phyloP scores from a whole-genome alignment of 768 basidiomycete species.

The Ramaria sp. region DNA sequence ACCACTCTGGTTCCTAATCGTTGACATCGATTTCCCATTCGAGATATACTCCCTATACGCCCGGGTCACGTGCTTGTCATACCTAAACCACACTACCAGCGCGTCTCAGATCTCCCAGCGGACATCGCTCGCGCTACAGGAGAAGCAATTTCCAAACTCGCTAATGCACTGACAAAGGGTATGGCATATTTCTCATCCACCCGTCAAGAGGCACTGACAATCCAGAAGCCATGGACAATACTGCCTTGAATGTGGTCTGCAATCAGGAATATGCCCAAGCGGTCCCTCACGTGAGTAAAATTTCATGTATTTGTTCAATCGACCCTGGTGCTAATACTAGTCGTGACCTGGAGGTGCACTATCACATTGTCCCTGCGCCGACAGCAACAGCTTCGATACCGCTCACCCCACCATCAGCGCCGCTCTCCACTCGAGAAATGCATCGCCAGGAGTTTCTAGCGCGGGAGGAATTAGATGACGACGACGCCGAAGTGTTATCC shows the following conservation, averaged over 20 bases:
- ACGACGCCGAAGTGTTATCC: conserved; percentile 37
- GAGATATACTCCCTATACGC: conserved; percentile 53
- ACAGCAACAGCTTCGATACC: conserved; percentile 19
- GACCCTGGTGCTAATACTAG: background rate
- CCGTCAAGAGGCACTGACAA: too few species aligned
- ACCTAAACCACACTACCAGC: conserved; percentile 51
- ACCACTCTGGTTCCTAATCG: conserved; percentile 51
- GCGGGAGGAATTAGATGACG: conserved; percentile 48
- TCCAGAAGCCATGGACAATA: conserved; percentile 52
- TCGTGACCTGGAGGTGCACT: conserved; percentile 44
- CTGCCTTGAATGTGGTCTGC: conserved; percentile 64
- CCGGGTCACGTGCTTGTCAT: conserved; percentile 60
- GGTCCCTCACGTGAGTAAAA: conserved; percentile 52
- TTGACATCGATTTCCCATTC: too few species aligned
- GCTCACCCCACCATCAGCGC: conserved; percentile 11
- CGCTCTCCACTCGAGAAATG: conserved; percentile 40
- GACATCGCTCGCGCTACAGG: conserved; percentile 51
- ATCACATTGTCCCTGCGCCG: conserved; percentile 68
- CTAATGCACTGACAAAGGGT: conserved; percentile 55
- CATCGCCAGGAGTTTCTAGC: conserved; percentile 48
- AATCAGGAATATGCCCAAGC: conserved; percentile 78
- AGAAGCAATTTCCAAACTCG: conserved; percentile 47
- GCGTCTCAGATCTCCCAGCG: conserved; percentile 53
- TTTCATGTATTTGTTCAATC: background rate
- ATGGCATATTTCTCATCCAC: too few species aligned